These are phyloP conservation scores for Citrullus mucosospermus DNA, from an alignment of 306 rosid genomes.

Conservation along the genomic window DNA sequence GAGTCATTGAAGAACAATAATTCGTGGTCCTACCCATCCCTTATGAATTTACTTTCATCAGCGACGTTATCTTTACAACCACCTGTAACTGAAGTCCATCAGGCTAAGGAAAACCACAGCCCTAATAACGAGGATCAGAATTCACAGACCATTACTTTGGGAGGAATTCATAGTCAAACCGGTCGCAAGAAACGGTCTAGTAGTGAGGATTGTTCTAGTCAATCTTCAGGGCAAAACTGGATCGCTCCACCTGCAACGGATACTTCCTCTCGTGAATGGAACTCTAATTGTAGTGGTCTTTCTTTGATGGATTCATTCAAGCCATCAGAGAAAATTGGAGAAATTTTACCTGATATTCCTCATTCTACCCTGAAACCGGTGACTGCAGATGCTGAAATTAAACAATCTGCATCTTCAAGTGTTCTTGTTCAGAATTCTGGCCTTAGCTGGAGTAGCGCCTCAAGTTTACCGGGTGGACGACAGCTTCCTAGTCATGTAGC, in stretches of 20 bases:
- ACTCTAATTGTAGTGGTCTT: constrained; percentile 24
- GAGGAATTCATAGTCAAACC: constrained; percentile 32
- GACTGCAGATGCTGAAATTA: constrained; percentile 16
- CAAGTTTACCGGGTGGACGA: constrained; percentile 32
- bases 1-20: constrained; percentile 29
- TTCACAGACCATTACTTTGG: constrained; percentile 27
- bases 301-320: constrained; percentile 26
- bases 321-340: constrained; percentile 19
- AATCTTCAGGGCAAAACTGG: constrained; percentile 68
- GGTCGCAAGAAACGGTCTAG: constrained; percentile 46
- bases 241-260: constrained; percentile 18
- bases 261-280: constrained; percentile 32
- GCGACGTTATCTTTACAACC: constrained; percentile 24
- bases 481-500: constrained; percentile 18
- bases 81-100: constrained; percentile 25
- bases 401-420: constrained; percentile 23
- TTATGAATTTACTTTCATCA: constrained; percentile 27
- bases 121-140: constrained; percentile 32
- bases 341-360: constrained; percentile 16
- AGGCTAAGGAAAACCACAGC: constrained; percentile 7
- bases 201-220: constrained; percentile 58
- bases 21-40: constrained; percentile 21
- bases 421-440: constrained; percentile 35
- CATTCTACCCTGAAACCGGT: constrained; percentile 7
- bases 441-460: constrained; percentile 45